Evolutionary conservation across 441 rosid genomes (phyloP).

Genomic region (Eutrema salsugineum): DNA sequence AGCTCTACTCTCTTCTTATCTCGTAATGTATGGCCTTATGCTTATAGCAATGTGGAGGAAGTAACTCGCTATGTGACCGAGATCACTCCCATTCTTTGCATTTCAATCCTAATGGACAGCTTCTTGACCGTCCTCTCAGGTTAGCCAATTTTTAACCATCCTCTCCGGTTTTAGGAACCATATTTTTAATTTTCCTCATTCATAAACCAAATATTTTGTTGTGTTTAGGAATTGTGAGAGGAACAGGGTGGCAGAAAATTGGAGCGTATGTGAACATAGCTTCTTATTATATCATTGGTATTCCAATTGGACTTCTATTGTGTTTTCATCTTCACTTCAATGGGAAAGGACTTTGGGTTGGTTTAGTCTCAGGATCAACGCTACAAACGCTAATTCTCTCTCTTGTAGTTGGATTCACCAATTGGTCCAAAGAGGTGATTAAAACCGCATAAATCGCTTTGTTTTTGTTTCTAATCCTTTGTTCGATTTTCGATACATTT

Average conservation of each 20-base stretch:
- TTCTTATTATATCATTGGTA: slow-evolving; percentile 50
- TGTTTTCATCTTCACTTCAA: slow-evolving; percentile 40
- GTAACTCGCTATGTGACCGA: slow-evolving; percentile 38
- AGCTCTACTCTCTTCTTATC: slow-evolving; percentile 41
- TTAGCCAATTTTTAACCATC: slow-evolving; percentile 34
- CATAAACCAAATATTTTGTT: background rate
- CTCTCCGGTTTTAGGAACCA: slow-evolving; percentile 26
- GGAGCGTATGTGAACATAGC: slow-evolving; percentile 51
- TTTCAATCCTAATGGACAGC: slow-evolving; percentile 48
- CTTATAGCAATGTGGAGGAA: slow-evolving; percentile 43
- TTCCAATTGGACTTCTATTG: slow-evolving; percentile 38
- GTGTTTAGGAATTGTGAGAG: slow-evolving; percentile 51
- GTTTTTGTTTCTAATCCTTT: background rate
- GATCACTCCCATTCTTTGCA: slow-evolving; percentile 47
- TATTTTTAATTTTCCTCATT: background rate
- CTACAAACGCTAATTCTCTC: slow-evolving; percentile 34
- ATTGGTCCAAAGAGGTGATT: slow-evolving; percentile 53
- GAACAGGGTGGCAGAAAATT: slow-evolving; percentile 59
- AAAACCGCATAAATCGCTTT: background rate
- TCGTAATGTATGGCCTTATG: slow-evolving; percentile 49
- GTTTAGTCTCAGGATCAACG: slow-evolving; percentile 40
- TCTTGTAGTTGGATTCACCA: slow-evolving; percentile 32
- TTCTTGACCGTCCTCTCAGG: slow-evolving; percentile 49
- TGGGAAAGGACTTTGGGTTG: slow-evolving; percentile 67
- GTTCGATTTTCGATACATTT: background rate